Base-by-base conservation (phyloP, 2,329 filamentous ascomycete genomes). In the Sclerotinia borealis region DNA sequence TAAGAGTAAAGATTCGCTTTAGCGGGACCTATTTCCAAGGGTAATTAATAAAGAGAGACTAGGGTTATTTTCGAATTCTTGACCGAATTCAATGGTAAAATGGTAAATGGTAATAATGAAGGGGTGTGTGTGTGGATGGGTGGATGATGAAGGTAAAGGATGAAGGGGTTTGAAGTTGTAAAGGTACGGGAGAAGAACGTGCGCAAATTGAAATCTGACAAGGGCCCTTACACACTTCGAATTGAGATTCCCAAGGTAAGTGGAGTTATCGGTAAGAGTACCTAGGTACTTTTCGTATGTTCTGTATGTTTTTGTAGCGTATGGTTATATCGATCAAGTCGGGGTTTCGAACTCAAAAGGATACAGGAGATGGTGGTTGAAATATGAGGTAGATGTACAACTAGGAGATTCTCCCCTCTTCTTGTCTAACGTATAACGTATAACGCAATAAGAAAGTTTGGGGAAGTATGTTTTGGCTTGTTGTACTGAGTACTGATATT, bases 161-260 rank as follows among this genome's bases (percentile, higher is more conserved):
- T 34, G 48, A 54, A 34, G 52, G 29, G 50, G 9, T 37, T 52
- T 34, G 11, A 52, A 22, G 19, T 27, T 43, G 37, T 29, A 27
- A 47, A 47, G 39, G 39, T 47, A 58, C n/a, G 55, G 55, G 55
- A 58, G 29, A 47, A 36, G 54, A 22, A 58, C 41, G 41, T 59
- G 55, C 55, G 31, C n/a, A 59, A 31, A 43, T 55, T 31, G 52
- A 31, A 55, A 43, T 55, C 52, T 55, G 37, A 55, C 52, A 13
- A 31, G 52, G 27, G 37, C 37, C 51, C 37, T 43, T 41, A 55
- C 27, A 52, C 22, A 22, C 31, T 52, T 52, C 49, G n/a, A 29
- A 52, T 37, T 6, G 49, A 37, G n/a, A 52, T 37, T 36, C 48
- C 29, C n/a, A 51, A 51, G 29, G 1, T 0, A 36, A 34, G 19